These are phyloP conservation scores for Chiua virens DNA, from an alignment of 768 basidiomycete genomes.

Conservation along the genomic window DNA sequence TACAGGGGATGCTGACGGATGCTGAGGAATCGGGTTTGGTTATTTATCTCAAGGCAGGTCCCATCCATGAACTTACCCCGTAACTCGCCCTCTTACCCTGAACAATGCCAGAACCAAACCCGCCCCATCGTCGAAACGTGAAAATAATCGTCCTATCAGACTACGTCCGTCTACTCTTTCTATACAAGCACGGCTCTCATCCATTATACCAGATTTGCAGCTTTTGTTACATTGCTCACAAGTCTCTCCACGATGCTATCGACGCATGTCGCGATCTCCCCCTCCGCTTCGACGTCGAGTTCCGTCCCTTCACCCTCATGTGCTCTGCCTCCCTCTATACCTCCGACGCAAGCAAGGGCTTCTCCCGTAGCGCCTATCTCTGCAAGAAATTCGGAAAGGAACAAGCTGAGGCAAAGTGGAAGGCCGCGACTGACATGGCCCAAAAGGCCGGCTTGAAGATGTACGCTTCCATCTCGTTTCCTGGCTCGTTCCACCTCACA, in stretches of 20 bases:
- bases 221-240: constrained; percentile 41
- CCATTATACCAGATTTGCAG: constrained; percentile 29
- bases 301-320: constrained; percentile 34
- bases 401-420: constrained; percentile 26
- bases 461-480: constrained; percentile 11
- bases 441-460: constrained; percentile 26
- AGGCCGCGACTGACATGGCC: constrained; percentile 29
- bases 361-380: constrained; percentile 24
- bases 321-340: constrained; percentile 19
- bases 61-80: constrained; percentile 24
- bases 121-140: constrained; percentile 17
- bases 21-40: constrained; percentile 22
- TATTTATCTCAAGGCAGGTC: constrained; percentile 28
- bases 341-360: constrained; percentile 19
- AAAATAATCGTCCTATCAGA: constrained; percentile 37
- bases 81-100: not conserved
- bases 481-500: not conserved
- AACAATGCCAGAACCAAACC: constrained; percentile 20
- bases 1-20: constrained; percentile 35
- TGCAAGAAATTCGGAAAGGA: constrained; percentile 29
- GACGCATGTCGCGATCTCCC: constrained; percentile 33
- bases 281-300: constrained; percentile 35
- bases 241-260: constrained; percentile 39
- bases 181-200: constrained; percentile 4
- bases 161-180: constrained; percentile 24